A percentile compares a stretch with the other conserved stretches of the same genome.
Evolutionary conservation across 495 filamentous ascomycete species (phyloP).

Genomic region (Aspergillus taichungensis): DNA sequence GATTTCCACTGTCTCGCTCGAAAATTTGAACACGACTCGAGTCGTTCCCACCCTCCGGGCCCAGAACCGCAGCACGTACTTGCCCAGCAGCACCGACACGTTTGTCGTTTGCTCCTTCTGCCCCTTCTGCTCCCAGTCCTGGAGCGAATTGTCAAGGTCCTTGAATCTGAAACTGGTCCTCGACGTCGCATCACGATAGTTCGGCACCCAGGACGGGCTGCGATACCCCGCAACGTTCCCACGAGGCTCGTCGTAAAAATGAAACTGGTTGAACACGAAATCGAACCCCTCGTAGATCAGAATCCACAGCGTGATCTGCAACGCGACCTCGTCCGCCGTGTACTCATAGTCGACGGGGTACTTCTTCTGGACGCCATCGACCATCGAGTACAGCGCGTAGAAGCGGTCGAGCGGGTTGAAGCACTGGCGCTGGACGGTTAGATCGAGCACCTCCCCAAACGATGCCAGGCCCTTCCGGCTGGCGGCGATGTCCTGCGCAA

Average conservation of each 20-base stretch:
- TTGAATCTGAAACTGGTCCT: neutral
- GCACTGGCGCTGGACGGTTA: neutral
- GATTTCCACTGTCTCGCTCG: neutral
- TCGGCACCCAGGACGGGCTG: constrained; percentile 1
- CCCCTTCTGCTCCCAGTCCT: too few relatives aligned
- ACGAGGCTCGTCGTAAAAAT: neutral
- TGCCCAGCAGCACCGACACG: neutral
- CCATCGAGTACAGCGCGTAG: neutral
- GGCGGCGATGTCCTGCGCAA: neutral
- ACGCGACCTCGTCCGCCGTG: neutral
- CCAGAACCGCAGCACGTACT: neutral
- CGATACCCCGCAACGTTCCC: neutral
- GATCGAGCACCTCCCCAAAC: neutral
- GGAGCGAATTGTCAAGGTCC: neutral
- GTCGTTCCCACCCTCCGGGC: neutral
- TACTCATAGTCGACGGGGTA: neutral
- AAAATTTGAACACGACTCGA: neutral
- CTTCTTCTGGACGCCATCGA: neutral
- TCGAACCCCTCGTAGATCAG: neutral
- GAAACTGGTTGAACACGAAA: neutral
- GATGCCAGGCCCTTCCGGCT: neutral
- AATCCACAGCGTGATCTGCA: neutral
- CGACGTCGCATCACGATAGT: neutral
- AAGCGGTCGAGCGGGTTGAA: neutral
- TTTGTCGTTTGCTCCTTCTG: neutral